Conservation (phyloP, 2,329 filamentous ascomycete species). For the Trichoderma brevicompactum region DNA sequence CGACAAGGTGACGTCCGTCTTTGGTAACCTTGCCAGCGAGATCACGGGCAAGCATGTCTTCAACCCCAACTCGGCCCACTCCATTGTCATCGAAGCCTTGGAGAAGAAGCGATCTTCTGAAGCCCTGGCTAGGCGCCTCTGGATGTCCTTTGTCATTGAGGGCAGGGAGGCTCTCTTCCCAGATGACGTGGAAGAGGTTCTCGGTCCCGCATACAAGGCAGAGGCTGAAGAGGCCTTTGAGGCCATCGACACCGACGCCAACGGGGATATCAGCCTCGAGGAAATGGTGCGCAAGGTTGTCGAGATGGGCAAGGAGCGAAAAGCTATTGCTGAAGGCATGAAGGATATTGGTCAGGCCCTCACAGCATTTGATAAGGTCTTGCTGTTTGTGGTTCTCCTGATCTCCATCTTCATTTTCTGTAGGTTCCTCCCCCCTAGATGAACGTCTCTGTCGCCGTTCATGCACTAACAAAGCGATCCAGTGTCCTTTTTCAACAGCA, state of each 20-base stretch:
- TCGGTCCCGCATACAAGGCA: conserved; percentile 71
- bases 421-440: conserved; percentile 46
- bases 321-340: conserved; percentile 90
- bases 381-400: conserved; percentile 79
- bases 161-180: conserved; percentile 76
- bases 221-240: conserved; percentile 87
- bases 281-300: conserved; percentile 91
- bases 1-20: conserved; percentile 90
- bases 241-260: conserved; percentile 81
- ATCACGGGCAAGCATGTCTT: conserved; percentile 96
- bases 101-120: conserved; percentile 84
- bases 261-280: conserved; percentile 92
- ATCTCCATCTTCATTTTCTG: conserved; percentile 82
- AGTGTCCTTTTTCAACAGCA: conserved; percentile 87
- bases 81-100: conserved; percentile 84
- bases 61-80: conserved; percentile 88
- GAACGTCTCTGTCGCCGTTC: no score
- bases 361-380: conserved; percentile 83
- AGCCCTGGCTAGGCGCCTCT: conserved; percentile 90
- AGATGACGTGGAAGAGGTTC: conserved; percentile 86
- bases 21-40: conserved; percentile 91
- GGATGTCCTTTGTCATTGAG: conserved; percentile 98
- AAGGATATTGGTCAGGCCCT: conserved; percentile 97
- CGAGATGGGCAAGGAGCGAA: conserved; percentile 82
- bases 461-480: conserved; percentile 14